phyloP scores from a whole-genome alignment of 2,329 filamentous ascomycete genomes.

The Aurifilum marmelostoma region DNA sequence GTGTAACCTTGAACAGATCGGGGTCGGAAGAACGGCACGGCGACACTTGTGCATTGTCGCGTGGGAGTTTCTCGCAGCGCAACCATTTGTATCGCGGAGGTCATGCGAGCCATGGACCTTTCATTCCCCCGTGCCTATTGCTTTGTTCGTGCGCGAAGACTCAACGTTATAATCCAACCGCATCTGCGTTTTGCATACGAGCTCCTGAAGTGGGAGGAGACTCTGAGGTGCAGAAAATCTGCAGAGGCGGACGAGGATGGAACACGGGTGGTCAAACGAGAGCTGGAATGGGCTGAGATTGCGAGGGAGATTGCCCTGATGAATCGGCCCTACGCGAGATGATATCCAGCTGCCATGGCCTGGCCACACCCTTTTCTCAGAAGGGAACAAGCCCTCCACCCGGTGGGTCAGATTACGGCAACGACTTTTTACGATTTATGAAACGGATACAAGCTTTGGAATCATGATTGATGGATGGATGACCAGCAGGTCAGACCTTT shows the following conservation, averaged over 20 bases:
- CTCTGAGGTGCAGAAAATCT: constrained; percentile 59
- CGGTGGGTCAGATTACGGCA: neutral
- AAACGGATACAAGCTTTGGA: neutral
- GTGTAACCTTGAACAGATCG: constrained; percentile 58
- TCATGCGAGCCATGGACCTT: constrained; percentile 80
- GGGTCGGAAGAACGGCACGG: constrained; percentile 74
- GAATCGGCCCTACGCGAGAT: constrained; percentile 90
- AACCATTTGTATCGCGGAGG: constrained; percentile 98
- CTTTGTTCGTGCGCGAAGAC: constrained; percentile 85
- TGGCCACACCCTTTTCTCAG: neutral
- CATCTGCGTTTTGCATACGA: constrained; percentile 95
- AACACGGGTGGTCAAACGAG: constrained; percentile 59
- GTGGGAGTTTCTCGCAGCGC: constrained; percentile 95
- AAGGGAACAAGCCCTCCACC: neutral
- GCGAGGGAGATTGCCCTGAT: constrained; percentile 89
- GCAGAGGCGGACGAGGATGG: constrained; percentile 44
- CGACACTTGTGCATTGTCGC: constrained; percentile 93
- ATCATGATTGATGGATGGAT: neutral
- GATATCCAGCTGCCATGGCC: constrained; percentile 28
- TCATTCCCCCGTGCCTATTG: constrained; percentile 95
- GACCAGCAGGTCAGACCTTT: neutral
- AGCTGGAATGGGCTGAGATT: constrained; percentile 90
- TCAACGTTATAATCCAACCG: constrained; percentile 98
- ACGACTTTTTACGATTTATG: constrained; percentile 28
- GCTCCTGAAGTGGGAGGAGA: constrained; percentile 93